Evolutionary conservation across 169 alveolate genomes (phyloP).

Genomic region (Gregarina niphandrodes): DNA sequence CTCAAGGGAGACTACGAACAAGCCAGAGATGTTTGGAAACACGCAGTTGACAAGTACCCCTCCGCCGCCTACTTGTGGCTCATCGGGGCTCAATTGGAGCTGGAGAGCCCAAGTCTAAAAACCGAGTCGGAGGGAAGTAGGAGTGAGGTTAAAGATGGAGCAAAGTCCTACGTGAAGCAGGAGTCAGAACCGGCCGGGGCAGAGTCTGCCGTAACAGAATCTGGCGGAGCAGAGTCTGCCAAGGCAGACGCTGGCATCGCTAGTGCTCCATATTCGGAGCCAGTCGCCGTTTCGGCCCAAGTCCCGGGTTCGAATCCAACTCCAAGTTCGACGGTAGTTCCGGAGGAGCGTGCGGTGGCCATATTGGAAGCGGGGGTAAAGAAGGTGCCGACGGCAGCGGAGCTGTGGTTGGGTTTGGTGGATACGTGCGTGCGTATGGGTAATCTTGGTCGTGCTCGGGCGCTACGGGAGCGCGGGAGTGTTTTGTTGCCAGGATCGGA

Average conservation of each 20-base stretch:
- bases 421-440: background rate
- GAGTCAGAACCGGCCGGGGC: too few relatives aligned
- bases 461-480: background rate
- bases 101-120: slow-evolving; percentile 26
- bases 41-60: slow-evolving; percentile 47
- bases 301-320: too few relatives aligned
- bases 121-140: slow-evolving; percentile 7
- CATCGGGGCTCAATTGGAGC: slow-evolving; percentile 59
- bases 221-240: too few relatives aligned
- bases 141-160: too few relatives aligned
- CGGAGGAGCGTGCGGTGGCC: too few relatives aligned
- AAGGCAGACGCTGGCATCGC: too few relatives aligned
- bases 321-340: too few relatives aligned
- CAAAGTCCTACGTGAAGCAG: too few relatives aligned
- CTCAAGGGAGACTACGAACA: slow-evolving; percentile 10
- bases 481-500: background rate
- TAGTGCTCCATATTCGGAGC: too few relatives aligned
- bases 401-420: background rate
- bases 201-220: too few relatives aligned
- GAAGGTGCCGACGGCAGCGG: too few relatives aligned
- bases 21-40: slow-evolving; percentile 38
- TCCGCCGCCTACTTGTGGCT: slow-evolving; percentile 58
- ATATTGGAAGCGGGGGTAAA: too few relatives aligned
- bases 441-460: background rate
- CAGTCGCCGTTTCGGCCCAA: background rate